Evolutionary conservation across 768 basidiomycete species (phyloP).

Genomic region (Hortiboletus campestris): DNA sequence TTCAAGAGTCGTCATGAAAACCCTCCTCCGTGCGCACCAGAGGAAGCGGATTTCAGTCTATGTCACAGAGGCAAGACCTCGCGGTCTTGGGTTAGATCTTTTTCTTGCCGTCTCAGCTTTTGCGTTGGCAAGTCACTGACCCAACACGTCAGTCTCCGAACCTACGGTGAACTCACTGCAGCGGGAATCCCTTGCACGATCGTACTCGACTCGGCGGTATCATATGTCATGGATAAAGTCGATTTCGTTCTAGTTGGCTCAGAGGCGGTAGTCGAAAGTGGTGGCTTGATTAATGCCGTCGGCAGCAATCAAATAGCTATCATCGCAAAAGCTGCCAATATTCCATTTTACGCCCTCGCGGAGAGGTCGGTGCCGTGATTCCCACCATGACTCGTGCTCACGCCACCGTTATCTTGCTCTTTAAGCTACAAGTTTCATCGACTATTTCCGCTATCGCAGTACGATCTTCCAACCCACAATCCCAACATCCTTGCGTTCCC

Average conservation of each 20-base stretch:
- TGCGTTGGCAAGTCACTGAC: conserved; percentile 9
- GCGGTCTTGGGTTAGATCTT: conserved; percentile 72
- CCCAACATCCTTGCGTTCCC: conserved; percentile 73
- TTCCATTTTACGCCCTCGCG: conserved; percentile 94
- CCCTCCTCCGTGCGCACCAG: conserved; percentile 85
- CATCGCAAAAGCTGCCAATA: conserved; percentile 90
- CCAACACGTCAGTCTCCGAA: conserved; percentile 64
- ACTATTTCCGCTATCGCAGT: conserved; percentile 89
- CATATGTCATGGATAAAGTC: conserved; percentile 95
- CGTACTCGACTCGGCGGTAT: conserved; percentile 93
- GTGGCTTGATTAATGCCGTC: conserved; percentile 87
- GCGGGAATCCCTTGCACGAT: conserved; percentile 95
- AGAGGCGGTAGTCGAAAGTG: conserved; percentile 97
- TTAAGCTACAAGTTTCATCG: conserved; percentile 95
- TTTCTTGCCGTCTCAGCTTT: neutral
- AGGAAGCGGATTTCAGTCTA: conserved; percentile 95
- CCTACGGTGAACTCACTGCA: conserved; percentile 81
- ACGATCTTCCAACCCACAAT: conserved; percentile 83
- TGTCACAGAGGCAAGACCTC: conserved; percentile 94
- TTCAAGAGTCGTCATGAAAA: conserved; percentile 93
- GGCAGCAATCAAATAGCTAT: conserved; percentile 97
- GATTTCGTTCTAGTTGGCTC: conserved; percentile 96
- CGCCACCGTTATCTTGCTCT: conserved; percentile 22
- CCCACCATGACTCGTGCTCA: conserved; percentile 18
- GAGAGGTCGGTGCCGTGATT: conserved; percentile 60